Percentiles rank a stretch among this genome's conserved stretches.
Conservation (phyloP, 352 stramenopile genomes). For the Thalassiosira livingstoniorum region DNA sequence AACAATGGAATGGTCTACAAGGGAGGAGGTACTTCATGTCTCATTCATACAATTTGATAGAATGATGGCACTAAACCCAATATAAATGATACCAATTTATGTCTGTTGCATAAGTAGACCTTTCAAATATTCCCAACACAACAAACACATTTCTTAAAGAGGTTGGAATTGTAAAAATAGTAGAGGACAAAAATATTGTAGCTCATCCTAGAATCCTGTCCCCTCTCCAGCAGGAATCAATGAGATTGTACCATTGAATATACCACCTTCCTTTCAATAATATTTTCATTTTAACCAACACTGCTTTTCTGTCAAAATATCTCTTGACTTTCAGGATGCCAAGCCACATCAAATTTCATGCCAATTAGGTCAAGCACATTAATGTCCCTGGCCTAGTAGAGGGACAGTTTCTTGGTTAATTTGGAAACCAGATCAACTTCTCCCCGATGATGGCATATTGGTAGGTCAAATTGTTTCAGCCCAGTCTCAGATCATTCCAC, state of each 20-base stretch:
- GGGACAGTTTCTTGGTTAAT: slow-evolving; percentile 24
- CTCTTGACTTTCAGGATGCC: background rate
- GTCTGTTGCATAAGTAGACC: slow-evolving; percentile 1
- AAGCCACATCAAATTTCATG: slow-evolving; percentile 24
- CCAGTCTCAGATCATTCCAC: slow-evolving; percentile 41
- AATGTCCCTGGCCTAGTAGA: slow-evolving; percentile 39
- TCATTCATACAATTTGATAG: no score
- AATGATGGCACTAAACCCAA: no score
- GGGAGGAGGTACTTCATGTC: no score
- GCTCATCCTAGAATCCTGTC: slow-evolving; percentile 13
- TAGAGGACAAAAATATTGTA: slow-evolving; percentile 16
- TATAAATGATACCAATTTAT: slow-evolving; percentile 1
- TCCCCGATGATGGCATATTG: slow-evolving; percentile 29
- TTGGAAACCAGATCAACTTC: background rate
- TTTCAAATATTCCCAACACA: slow-evolving; percentile 29
- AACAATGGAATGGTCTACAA: no score
- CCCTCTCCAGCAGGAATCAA: slow-evolving; percentile 26
- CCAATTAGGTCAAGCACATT: slow-evolving; percentile 35
- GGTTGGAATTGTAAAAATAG: slow-evolving; percentile 5
- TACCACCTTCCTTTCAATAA: slow-evolving; percentile 19
- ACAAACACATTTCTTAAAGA: slow-evolving; percentile 22
- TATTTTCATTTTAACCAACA: background rate
- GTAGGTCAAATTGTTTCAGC: slow-evolving; percentile 54
- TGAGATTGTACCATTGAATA: slow-evolving; percentile 5
- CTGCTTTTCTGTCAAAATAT: background rate